A percentile compares a stretch with the other conserved stretches of the same genome.
Evolutionary conservation across 805 yeast species (phyloP).

Genomic region (Kluyveromyces nonfermentans): DNA sequence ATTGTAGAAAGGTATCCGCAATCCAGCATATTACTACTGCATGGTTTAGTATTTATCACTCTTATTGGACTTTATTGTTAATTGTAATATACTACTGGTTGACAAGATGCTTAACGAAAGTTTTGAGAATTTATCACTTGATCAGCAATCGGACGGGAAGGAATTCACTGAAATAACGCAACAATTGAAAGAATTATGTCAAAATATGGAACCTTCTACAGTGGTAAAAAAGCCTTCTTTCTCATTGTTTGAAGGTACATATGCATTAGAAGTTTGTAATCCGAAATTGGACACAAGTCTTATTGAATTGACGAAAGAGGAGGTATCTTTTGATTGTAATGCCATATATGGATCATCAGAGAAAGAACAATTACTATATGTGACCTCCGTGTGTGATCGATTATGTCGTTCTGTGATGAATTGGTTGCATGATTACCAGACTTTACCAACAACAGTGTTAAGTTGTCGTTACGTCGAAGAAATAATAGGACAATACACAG

Average conservation of each 20-base stretch:
- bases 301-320: slow-evolving; percentile 38
- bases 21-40: too few species aligned
- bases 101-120: background rate
- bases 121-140: background rate
- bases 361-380: slow-evolving; percentile 32
- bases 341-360: slow-evolving; percentile 9
- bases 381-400: slow-evolving; percentile 44
- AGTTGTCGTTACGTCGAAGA: slow-evolving; percentile 67
- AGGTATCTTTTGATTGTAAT: slow-evolving; percentile 38
- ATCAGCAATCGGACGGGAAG: background rate
- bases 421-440: slow-evolving; percentile 65
- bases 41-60: too few species aligned
- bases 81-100: background rate
- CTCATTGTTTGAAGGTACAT: slow-evolving; percentile 71
- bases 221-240: slow-evolving; percentile 54
- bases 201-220: slow-evolving; percentile 37
- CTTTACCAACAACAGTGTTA: slow-evolving; percentile 67
- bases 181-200: slow-evolving; percentile 35
- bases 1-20: too few species aligned
- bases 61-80: background rate
- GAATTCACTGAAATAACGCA: slow-evolving; percentile 34
- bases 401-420: slow-evolving; percentile 46
- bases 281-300: slow-evolving; percentile 69
- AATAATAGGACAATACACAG: slow-evolving; percentile 35
- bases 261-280: slow-evolving; percentile 75